Evolutionary conservation across 371 early-diverging fungal genomes (phyloP), one percentile per base, ranked within the genome.

Genomic region (Rhizomucor pusillus): DNA sequence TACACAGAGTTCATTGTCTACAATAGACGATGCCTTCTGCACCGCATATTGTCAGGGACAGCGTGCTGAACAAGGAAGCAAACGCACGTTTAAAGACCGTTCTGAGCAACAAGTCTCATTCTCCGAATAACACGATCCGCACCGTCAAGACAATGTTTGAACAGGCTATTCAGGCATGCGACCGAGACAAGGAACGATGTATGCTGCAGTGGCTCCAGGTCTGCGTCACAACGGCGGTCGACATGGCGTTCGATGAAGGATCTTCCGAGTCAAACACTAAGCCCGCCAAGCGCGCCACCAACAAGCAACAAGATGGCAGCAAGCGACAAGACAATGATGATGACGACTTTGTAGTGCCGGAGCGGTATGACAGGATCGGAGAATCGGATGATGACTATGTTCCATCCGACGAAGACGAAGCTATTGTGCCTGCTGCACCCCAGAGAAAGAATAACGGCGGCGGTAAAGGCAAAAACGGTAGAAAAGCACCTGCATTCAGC

Each of bases 381-480:
- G 60, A 43, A 29, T 71, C 71, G 12, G 73, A 72, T 47, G 75
- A 75, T 18, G 67, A 75, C 14, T 76, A 73, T 62, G 50, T 54
- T 2, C 72, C 72, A 1, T 41, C 56, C 18, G 62, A 61, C 36
- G 63, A 59, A 22, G 60, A 62, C 41, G 65, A 56, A 24, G n/a
- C n/a, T n/a, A 41, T 29, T 19, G 41, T 47, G 56, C 49, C 47
- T 5, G 25, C 37, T 14, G 45, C 52, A 20, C 11, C 47, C 12
- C 25, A 36, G 14, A 45, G 20, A 29, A 29, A 50, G 33, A 16
- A 19, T 18, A 19, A 50, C 18, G 13, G 20, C 45, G 20, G 54
- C 47, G 16, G 50, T 22, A 23, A 45, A 46, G 39, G 29, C 33
- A 39, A 23, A 23, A 24, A 35, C 11, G 47, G 25, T 11, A 59